These are phyloP conservation scores for Candida tammaniensis DNA, from an alignment of 805 yeast genomes.

Conservation along the genomic window DNA sequence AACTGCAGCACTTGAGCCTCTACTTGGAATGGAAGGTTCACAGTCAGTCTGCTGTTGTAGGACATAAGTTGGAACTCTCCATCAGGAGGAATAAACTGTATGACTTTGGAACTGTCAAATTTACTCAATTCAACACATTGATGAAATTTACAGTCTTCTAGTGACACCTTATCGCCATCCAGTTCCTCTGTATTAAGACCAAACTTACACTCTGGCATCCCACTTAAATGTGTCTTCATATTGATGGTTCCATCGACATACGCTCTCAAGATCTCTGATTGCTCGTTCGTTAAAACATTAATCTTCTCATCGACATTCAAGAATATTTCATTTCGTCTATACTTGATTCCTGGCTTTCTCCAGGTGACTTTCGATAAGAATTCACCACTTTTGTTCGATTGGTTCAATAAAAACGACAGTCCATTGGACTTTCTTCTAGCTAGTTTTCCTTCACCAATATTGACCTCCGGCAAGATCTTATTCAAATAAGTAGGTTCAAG, in stretches of 20 bases:
- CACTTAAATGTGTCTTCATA: constrained; percentile 70
- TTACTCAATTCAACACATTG: constrained; percentile 76
- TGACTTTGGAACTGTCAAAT: constrained; percentile 60
- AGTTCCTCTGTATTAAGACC: constrained; percentile 61
- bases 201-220: constrained; percentile 80
- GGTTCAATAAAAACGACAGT: constrained; percentile 5
- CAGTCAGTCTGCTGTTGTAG: constrained; percentile 48
- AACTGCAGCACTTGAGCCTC: constrained; percentile 49
- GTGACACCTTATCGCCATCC: constrained; percentile 29
- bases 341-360: constrained; percentile 30
- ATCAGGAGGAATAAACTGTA: constrained; percentile 82
- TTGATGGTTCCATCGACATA: constrained; percentile 75
- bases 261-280: constrained; percentile 62
- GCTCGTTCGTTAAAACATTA: constrained; percentile 63
- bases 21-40: constrained; percentile 69
- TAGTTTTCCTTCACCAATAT: constrained; percentile 4
- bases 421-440: constrained; percentile 11
- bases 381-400: constrained; percentile 11
- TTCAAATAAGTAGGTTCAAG: constrained; percentile 46
- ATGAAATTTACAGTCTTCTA: constrained; percentile 82
- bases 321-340: constrained; percentile 77
- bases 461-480: constrained; percentile 10
- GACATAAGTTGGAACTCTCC: constrained; percentile 82
- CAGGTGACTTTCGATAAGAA: constrained; percentile 10
- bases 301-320: constrained; percentile 75